Evolutionary conservation across 345 rosid species (phyloP), one percentile per base, ranked within the genome.

Genomic region (Combretum micranthum): DNA sequence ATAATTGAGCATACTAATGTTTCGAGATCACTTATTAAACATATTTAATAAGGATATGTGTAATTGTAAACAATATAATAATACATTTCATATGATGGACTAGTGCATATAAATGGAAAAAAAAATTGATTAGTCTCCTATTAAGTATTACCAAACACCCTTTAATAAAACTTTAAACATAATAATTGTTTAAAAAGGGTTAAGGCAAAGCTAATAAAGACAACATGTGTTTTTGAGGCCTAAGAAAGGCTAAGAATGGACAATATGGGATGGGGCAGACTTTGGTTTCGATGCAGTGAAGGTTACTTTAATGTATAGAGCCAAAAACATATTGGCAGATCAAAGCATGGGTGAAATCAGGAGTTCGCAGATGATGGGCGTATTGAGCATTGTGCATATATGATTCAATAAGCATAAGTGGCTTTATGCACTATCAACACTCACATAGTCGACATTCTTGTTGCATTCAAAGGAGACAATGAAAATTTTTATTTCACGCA

Each of bases 321-420:
- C 26, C 21, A 22, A n/a, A 53, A 20, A 20, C 22, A 45, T 55
- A 20, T 55, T 15, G 4, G 19, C 17, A 15, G 8, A 17, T 46
- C 12, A 51, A 52, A 44, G 64, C 64, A 61, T 61, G 57, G 64
- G 51, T 61, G n/a, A 20, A 58, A 43, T 21, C 45, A 23, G 45
- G 26, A 60, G 39, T 22, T 15, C 20, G 13, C 42, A 44, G 44
- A 44, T 15, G 21, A 8, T 20, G 50, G 48, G 39, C 23, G 57
- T 44, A 17, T 20, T 4, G 65, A 45, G 65, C 57, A 47, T 39
- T 18, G 58, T 62, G 58, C 59, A 53, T 53, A 44, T 25, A 53
- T 39, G 52, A 46, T 20, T 21, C 15, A n/a, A 42, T 43, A 20
- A 17, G 43, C 54, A 20, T 20, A 21, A 18, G 44, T 60, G 45